Conservation (phyloP, 2,329 filamentous ascomycete species). For the Aspergillus japonicus region DNA sequence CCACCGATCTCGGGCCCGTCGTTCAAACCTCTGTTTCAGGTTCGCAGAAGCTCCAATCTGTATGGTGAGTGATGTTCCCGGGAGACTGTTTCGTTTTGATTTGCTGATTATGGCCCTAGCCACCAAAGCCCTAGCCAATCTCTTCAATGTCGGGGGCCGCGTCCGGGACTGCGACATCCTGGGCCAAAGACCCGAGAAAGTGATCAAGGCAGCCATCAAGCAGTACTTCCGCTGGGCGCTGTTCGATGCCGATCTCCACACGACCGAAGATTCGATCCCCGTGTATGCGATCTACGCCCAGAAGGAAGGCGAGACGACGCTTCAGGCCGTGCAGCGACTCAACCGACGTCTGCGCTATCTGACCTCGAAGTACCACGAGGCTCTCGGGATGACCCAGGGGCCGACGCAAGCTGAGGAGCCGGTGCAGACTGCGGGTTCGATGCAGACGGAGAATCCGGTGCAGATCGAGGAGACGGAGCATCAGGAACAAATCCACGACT, state of each 20-base stretch:
- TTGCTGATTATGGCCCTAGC: conserved; percentile 33
- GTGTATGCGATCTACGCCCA: conserved; percentile 49
- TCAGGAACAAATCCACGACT: too few relatives aligned
- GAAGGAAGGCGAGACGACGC: conserved; percentile 38
- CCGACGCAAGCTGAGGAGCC: neutral
- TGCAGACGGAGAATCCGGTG: neutral
- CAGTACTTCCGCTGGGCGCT: conserved; percentile 56
- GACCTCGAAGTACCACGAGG: conserved; percentile 43
- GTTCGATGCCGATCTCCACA: conserved; percentile 47
- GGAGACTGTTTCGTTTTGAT: neutral
- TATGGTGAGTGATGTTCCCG: conserved; percentile 35
- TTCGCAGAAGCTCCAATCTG: conserved; percentile 44
- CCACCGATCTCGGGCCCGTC: conserved; percentile 30
- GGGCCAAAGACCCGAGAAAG: conserved; percentile 31
- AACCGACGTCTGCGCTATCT: conserved; percentile 46
- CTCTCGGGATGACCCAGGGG: conserved; percentile 11
- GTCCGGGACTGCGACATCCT: conserved; percentile 52
- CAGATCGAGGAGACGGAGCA: neutral
- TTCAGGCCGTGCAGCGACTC: conserved; percentile 44
- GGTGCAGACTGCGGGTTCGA: too few relatives aligned
- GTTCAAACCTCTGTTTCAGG: conserved; percentile 48
- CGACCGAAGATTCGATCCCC: conserved; percentile 37
- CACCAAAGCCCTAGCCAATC: conserved; percentile 49
- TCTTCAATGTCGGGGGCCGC: conserved; percentile 52
- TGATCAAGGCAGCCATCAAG: conserved; percentile 44